Conservation (phyloP, 73 alveolate genomes). For the Halteria grandinella region DNA sequence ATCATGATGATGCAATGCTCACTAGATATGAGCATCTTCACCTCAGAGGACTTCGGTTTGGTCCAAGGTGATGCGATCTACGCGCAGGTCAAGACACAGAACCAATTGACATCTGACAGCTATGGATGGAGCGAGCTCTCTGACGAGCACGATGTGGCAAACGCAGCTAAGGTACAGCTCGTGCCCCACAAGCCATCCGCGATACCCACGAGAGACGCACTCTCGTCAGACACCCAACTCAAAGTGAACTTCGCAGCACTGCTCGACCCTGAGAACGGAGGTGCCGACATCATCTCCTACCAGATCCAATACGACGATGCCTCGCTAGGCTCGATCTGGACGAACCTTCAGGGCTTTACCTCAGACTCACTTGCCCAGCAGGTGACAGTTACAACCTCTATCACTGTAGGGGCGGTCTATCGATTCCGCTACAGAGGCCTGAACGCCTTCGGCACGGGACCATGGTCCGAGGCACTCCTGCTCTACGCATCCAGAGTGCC, state of each 20-base stretch:
- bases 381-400: neutral
- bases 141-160: too few species aligned
- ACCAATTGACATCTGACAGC: constrained; percentile 25
- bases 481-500: constrained; percentile 10
- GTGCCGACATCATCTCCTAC: constrained; percentile 1
- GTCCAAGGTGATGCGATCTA: constrained; percentile 35
- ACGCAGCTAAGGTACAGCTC: constrained; percentile 27
- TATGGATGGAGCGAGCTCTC: too few species aligned
- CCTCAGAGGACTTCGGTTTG: neutral
- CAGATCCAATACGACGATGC: constrained; percentile 33
- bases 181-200: constrained; percentile 41
- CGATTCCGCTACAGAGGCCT: constrained; percentile 27
- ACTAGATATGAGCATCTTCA: neutral
- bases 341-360: constrained; percentile 2
- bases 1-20: neutral
- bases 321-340: constrained; percentile 12
- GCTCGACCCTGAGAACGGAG: constrained; percentile 31
- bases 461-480: constrained; percentile 17
- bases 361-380: neutral
- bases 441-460: constrained; percentile 43
- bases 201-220: constrained; percentile 10
- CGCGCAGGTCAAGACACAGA: constrained; percentile 34
- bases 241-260: constrained; percentile 39
- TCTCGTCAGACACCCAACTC: constrained; percentile 10
- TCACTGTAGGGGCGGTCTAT: constrained; percentile 52